A percentile compares a stretch with the other conserved stretches of the same genome.
Evolutionary conservation across 2,329 filamentous ascomycete species (phyloP).

Genomic region (Fusarium sp.): DNA sequence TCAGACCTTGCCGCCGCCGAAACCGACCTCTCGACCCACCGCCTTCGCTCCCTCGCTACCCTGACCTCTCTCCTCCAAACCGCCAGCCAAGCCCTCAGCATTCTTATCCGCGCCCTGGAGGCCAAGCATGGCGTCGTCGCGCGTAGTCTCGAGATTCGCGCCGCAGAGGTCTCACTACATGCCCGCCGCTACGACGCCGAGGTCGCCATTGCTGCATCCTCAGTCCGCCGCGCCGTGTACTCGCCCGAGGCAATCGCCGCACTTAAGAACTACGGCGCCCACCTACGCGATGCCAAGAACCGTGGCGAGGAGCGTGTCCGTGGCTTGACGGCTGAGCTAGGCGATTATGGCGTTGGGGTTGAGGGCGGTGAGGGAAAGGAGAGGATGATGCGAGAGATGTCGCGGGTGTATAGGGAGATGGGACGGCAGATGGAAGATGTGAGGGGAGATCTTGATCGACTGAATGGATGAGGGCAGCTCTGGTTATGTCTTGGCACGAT

Average conservation of each 20-base stretch:
- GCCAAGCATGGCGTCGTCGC: constrained; percentile 63
- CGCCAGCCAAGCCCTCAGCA: constrained; percentile 51
- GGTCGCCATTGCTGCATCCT: constrained; percentile 47
- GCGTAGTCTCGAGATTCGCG: constrained; percentile 60
- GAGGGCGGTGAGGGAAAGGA: constrained; percentile 53
- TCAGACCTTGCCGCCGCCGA: constrained; percentile 45
- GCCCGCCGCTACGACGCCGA: constrained; percentile 55
- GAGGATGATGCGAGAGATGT: constrained; percentile 62
- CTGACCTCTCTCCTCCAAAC: constrained; percentile 52
- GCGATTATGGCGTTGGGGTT: constrained; percentile 58
- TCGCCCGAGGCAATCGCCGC: constrained; percentile 53
- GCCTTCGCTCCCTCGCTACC: constrained; percentile 50
- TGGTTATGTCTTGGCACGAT: background rate
- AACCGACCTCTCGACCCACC: constrained; percentile 49
- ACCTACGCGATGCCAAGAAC: constrained; percentile 58
- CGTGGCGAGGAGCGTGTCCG: constrained; percentile 56
- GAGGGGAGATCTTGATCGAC: constrained; percentile 54
- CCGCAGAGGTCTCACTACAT: constrained; percentile 54
- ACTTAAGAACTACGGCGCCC: constrained; percentile 56
- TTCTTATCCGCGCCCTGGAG: constrained; percentile 61
- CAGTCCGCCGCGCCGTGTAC: constrained; percentile 54
- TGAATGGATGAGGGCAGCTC: constrained; percentile 38
- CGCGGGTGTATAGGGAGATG: constrained; percentile 60
- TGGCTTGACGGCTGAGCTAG: constrained; percentile 54
- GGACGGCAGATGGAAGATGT: constrained; percentile 59